A percentile compares a stretch with the other conserved stretches of the same genome.
Evolutionary conservation across 176 grass and related monocot species (phyloP).

Genomic region (Musa itinerans): DNA sequence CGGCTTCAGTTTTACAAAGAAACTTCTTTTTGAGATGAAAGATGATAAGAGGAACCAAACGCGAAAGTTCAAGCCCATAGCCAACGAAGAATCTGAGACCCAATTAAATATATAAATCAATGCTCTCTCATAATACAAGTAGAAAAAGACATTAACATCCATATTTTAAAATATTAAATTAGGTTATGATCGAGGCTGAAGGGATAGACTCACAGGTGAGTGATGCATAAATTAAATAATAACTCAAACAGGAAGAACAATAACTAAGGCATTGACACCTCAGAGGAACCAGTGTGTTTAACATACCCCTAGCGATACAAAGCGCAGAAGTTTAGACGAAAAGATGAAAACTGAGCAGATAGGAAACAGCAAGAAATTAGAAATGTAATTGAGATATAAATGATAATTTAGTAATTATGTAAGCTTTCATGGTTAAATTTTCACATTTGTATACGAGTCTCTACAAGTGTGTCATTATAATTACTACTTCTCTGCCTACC

Average conservation of each 20-base stretch:
- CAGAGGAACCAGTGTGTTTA: too few relatives aligned
- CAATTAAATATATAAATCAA: constrained; percentile 13
- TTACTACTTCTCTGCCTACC: too few relatives aligned
- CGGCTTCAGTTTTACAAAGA: constrained; percentile 90
- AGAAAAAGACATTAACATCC: constrained; percentile 10
- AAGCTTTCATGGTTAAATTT: too few relatives aligned
- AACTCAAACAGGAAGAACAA: too few relatives aligned
- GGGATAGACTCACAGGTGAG: background rate
- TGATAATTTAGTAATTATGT: too few relatives aligned
- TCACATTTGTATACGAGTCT: too few relatives aligned
- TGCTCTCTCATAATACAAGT: constrained; percentile 8
- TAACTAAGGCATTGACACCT: too few relatives aligned
- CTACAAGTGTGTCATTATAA: too few relatives aligned
- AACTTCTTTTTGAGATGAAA: constrained; percentile 91
- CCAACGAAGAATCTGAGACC: constrained; percentile 80
- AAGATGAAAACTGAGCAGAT: background rate
- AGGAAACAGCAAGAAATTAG: background rate
- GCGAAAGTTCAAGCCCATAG: constrained; percentile 89
- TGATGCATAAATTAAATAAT: background rate
- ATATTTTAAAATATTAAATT: background rate
- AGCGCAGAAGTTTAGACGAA: background rate
- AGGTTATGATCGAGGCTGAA: background rate
- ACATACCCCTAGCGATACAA: too few relatives aligned
- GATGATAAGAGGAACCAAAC: constrained; percentile 78
- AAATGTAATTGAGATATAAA: too few relatives aligned